Base-by-base conservation (phyloP, 2,329 filamentous ascomycete species). In the Cytospora mali region DNA sequence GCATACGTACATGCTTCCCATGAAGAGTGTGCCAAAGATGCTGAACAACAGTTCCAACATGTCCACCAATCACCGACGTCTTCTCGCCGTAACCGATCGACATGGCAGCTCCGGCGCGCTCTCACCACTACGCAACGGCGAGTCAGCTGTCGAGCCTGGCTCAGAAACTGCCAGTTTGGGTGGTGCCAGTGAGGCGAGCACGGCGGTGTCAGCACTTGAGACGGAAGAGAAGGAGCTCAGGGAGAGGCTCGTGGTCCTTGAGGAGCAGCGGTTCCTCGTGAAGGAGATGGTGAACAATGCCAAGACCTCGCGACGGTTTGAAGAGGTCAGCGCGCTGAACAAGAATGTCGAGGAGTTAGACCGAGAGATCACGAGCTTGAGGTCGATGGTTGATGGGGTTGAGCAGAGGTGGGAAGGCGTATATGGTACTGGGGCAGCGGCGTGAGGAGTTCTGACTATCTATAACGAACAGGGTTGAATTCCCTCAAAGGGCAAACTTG, bases 211-310 rank as follows among this genome's bases (percentile, higher is more conserved):
- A 11, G 78, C 81, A 35, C 76, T 96, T 5, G 93, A 96, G 74
- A 85, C 84, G 0, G 92, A 97, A 72, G 93, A 97, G 74, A 94
- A 92, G 72, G 86, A 91, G 23, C 78, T 96, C 1, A 85, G 90
- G 18, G 93, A 97, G 70, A 81, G 87, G 4, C 78, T 97, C 14
- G 90, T 95, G 31, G 88, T 97, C 7, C 81, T 97, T 1, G 92
- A 97, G 74, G 93, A 97, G 76, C 93, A 97, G 74, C 89, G 88
- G 67, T 96, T 96, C 75, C 87, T 97, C 76, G 92, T 97, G 0
- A 86, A 88, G 42, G 88, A 91, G 69, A 96, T 96, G 92, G 86
- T 96, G 51, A 85, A 85, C 9, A 86, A 88, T 64, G 92, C 93
- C 0, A 89, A 88, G 54, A 88, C 88, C 49, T 85, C 90, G 13